Percentiles rank a stretch among this genome's conserved stretches.
Conservation (phyloP, 371 early-diverging fungal species). For the Capniomyces stellatus region DNA sequence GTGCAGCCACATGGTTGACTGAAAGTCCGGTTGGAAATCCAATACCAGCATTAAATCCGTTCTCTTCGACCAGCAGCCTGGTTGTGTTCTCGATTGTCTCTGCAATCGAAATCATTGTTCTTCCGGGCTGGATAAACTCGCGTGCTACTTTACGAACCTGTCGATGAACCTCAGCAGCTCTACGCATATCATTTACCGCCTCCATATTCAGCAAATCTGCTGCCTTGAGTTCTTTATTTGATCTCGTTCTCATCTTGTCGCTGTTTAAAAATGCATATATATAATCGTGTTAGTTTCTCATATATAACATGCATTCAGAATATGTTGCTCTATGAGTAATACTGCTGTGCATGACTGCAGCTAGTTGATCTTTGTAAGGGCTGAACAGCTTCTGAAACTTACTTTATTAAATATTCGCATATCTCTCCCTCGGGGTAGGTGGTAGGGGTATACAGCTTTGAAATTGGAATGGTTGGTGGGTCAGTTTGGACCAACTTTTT, state of each 20-base stretch:
- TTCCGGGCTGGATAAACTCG: slow-evolving; percentile 84
- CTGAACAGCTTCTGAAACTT: too few relatives aligned
- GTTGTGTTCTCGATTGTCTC: slow-evolving; percentile 94
- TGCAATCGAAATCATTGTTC: slow-evolving; percentile 84
- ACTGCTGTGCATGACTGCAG: too few relatives aligned
- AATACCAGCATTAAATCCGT: slow-evolving; percentile 80
- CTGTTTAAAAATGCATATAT: too few relatives aligned
- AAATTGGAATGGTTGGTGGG: slow-evolving; percentile 57
- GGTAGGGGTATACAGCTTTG: slow-evolving; percentile 45
- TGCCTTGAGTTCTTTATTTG: background rate
- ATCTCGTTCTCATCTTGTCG: too few relatives aligned
- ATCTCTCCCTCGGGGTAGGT: slow-evolving; percentile 54
- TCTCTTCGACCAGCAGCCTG: slow-evolving; percentile 73
- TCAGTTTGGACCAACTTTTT: slow-evolving; percentile 35
- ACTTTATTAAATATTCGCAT: slow-evolving; percentile 52
- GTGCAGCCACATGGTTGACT: slow-evolving; percentile 97
- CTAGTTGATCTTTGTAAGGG: too few relatives aligned
- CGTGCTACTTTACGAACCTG: slow-evolving; percentile 73
- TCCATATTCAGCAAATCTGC: slow-evolving; percentile 14
- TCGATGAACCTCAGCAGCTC: slow-evolving; percentile 86
- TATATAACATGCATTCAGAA: too few relatives aligned
- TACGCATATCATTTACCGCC: slow-evolving; percentile 65
- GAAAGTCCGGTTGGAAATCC: slow-evolving; percentile 99
- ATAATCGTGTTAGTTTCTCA: too few relatives aligned
- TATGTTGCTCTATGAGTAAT: too few relatives aligned